Evolutionary conservation across 1,284 basidiomycete genomes (phyloP), one percentile per base, ranked within the genome.

Genomic region (Termitomyces sp.): DNA sequence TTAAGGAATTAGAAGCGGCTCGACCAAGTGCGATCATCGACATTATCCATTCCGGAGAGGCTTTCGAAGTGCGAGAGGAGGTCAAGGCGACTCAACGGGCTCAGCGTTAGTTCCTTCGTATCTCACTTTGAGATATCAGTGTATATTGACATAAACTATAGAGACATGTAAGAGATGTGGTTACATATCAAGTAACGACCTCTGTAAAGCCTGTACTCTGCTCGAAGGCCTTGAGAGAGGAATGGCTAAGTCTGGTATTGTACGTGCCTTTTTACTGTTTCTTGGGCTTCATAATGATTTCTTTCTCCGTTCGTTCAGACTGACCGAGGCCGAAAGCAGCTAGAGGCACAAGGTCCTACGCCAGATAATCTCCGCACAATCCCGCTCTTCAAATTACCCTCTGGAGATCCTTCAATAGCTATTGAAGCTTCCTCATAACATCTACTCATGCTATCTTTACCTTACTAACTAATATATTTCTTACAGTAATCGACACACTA

Each of bases 1-100:
- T 99, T 42, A 99, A 99, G 70, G 94, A 98, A 62, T 80, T 99
- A 13, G 96, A 99, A 73, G 90, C 89, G 0, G 87, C 95, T 34
- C 81, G 96, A 17, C 94, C 97, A 0, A 92, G 89, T 63, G 91
- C 92, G 1, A 98, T 99, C 60, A 92, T 99, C 56, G 96, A 99
- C 68, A 97, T 99, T 59, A 98, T 99, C 50, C 92, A 97, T 66
- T 95, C 93, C 0, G 95, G 94, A 4, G 94, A 98, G 68, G 88
- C 85, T 9, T 95, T 91, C 64, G 88, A 89, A 65, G 75, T 92
- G 39, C 84, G 80, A 62, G 88, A 90, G 56, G 88, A 86, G 60
- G 82, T 92, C 10, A 90, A 86, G 68, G 84, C 82, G 26, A 80
- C 78, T 0, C 86, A 91, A 68, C 92, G 92, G 68, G 69, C 76